These are phyloP conservation scores for Blumeria graminis DNA, from an alignment of 2,329 filamentous ascomycete genomes.

Conservation along the genomic window DNA sequence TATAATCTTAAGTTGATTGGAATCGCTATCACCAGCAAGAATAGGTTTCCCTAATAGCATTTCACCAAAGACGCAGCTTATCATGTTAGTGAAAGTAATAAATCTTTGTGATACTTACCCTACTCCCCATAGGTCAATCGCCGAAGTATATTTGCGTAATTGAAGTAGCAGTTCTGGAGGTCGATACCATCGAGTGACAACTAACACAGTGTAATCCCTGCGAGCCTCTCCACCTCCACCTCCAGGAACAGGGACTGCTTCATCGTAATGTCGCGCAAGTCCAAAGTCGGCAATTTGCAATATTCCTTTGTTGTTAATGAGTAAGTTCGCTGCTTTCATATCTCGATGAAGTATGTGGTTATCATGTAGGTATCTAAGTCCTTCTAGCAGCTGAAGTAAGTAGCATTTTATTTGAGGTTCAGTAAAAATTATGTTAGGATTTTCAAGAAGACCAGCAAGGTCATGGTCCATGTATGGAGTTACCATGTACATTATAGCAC, in stretches of 20 bases:
- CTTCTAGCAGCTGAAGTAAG: slow-evolving; percentile 76
- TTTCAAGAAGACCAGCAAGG: slow-evolving; percentile 87
- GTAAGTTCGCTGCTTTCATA: slow-evolving; percentile 94
- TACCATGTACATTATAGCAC: slow-evolving; percentile 91
- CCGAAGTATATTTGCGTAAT: slow-evolving; percentile 78
- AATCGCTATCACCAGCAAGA: slow-evolving; percentile 66
- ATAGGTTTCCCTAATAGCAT: slow-evolving; percentile 93
- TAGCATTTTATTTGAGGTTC: slow-evolving; percentile 95
- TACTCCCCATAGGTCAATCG: slow-evolving; percentile 96
- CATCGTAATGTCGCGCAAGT: slow-evolving; percentile 79
- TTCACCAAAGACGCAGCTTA: slow-evolving; percentile 86
- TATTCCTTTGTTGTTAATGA: slow-evolving; percentile 84
- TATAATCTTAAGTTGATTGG: slow-evolving; percentile 77
- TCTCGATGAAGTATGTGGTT: slow-evolving; percentile 81
- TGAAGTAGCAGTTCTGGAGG: slow-evolving; percentile 81
- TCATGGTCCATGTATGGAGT: slow-evolving; percentile 98
- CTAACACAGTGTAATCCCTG: slow-evolving; percentile 84
- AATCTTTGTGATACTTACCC: slow-evolving; percentile 33
- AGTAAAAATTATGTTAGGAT: slow-evolving; percentile 68
- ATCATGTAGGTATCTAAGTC: slow-evolving; percentile 73
- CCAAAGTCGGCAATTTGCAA: slow-evolving; percentile 96
- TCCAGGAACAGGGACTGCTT: slow-evolving; percentile 50
- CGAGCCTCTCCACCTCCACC: slow-evolving; percentile 62
- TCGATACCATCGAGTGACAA: slow-evolving; percentile 92
- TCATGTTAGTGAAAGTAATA: slow-evolving; percentile 4